Percentiles rank a stretch among this genome's conserved stretches.
phyloP scores from a whole-genome alignment of 2,329 filamentous ascomycete species.

The Neonectria punicea region DNA sequence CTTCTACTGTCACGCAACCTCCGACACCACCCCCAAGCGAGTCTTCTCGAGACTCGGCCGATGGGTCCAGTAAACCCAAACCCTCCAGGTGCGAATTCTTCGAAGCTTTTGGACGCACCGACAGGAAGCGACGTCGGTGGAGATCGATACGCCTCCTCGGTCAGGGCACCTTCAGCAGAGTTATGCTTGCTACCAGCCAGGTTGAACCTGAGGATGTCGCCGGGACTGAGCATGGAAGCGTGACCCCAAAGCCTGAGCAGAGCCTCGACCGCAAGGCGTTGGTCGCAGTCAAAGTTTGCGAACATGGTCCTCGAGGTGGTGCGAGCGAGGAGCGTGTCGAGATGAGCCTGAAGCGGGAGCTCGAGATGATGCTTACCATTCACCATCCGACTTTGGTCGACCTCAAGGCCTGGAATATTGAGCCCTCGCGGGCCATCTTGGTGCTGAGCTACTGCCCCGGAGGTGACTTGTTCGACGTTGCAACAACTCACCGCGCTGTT shows the following conservation, averaged over 20 bases:
- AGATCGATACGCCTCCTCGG: conserved; percentile 83
- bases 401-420: conserved; percentile 90
- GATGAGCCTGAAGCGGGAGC: conserved; percentile 91
- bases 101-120: conserved; percentile 72
- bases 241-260: conserved; percentile 44
- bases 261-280: conserved; percentile 76
- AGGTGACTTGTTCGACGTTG: conserved; percentile 94
- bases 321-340: conserved; percentile 94
- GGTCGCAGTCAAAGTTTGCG: conserved; percentile 94
- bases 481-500: conserved; percentile 75
- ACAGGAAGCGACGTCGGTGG: conserved; percentile 80
- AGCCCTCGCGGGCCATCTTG: conserved; percentile 82
- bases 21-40: conserved; percentile 88
- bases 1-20: conserved; percentile 66
- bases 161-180: conserved; percentile 94
- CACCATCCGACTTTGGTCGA: conserved; percentile 91
- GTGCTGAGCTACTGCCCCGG: conserved; percentile 93
- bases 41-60: conserved; percentile 62
- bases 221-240: conserved; percentile 47
- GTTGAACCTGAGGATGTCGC: conserved; percentile 61
- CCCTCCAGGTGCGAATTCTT: conserved; percentile 69
- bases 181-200: conserved; percentile 89
- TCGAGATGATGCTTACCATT: conserved; percentile 91
- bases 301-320: conserved; percentile 92
- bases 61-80: conserved; percentile 55